Evolutionary conservation across 345 rosid species (phyloP), one percentile per base, ranked within the genome.

Genomic region (Syzygium jambos): DNA sequence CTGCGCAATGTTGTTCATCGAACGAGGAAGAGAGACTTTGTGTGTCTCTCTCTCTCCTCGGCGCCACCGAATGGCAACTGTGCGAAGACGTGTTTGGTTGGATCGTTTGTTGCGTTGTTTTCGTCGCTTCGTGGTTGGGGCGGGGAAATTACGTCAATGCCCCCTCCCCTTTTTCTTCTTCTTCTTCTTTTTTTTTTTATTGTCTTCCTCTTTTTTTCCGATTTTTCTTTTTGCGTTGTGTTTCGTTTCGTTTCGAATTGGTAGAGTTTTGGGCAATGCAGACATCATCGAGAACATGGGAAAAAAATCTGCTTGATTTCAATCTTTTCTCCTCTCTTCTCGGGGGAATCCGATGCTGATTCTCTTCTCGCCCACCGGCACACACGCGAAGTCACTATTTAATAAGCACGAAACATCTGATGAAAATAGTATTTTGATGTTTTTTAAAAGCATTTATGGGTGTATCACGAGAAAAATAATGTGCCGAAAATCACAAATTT

Each of bases 111-210:
- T 73, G 82, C 82, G 82, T 22, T 9, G 27, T 43, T 9, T 38
- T 38, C 15, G 82, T 38, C 27, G 8, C 82, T 9, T 3, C 82
- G 82, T 73, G 82, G 78, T 43, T 34, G 49, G 82, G 82, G 9
- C 46, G 3, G 4, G 2, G 82, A 38, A 73, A 73, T 73, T 73
- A 73, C 82, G 3, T 73, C 82, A 19, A 73, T 73, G 49, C 49
- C 82, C 80, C 49, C 12, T 6, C 1, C 43, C 5, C 5, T 43
- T 5, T 43, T 8, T 8, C 38, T 15, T 0, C 1, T 2, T 4
- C 16, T 15, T 63, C 9, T 34, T 21, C 9, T 10, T 25, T 4
- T 25, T 5, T 3, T 1, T 25, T 65, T 30, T 30, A 16, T 22
- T 12, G 2, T 34, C 9, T 4, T 68, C 78, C 11, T 17, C 7